Conservation (phyloP, 2,329 filamentous ascomycete species). For the Celoporthe dispersa region DNA sequence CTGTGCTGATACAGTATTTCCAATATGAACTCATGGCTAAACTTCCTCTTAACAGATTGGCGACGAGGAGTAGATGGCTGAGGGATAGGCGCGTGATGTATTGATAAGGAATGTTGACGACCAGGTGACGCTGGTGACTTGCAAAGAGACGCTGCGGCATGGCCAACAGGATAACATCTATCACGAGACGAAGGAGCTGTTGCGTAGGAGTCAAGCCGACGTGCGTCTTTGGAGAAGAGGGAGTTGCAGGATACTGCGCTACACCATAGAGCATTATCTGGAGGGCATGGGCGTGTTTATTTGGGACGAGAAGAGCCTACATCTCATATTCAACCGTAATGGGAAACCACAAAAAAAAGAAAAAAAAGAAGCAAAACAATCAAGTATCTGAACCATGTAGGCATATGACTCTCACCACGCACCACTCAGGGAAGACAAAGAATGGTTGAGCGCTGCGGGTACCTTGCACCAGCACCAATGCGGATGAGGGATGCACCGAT, state of each 20-base stretch:
- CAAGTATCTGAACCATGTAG: background rate
- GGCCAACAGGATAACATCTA: background rate
- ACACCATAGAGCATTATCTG: conserved; percentile 18
- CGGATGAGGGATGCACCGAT: background rate
- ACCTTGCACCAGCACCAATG: background rate
- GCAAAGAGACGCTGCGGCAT: conserved; percentile 9
- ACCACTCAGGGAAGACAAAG: background rate
- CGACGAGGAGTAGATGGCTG: conserved; percentile 41
- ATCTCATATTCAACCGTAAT: conserved; percentile 25
- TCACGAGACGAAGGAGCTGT: background rate
- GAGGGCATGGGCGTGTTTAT: conserved; percentile 23
- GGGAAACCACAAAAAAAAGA: conserved; percentile 15
- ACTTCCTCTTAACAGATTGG: conserved; percentile 38
- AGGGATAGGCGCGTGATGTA: conserved; percentile 10
- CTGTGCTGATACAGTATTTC: background rate
- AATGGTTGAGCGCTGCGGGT: background rate
- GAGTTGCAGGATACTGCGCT: conserved; percentile 28
- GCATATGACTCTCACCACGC: background rate
- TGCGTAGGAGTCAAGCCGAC: background rate
- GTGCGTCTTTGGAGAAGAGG: background rate
- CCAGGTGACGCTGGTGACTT: conserved; percentile 6
- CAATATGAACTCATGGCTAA: conserved; percentile 10
- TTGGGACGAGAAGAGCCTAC: conserved; percentile 2
- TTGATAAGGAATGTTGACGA: conserved; percentile 17
- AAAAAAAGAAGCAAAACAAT: background rate